Conservation (phyloP, 2,329 filamentous ascomycete species). For the Ophiostoma ulmi region DNA sequence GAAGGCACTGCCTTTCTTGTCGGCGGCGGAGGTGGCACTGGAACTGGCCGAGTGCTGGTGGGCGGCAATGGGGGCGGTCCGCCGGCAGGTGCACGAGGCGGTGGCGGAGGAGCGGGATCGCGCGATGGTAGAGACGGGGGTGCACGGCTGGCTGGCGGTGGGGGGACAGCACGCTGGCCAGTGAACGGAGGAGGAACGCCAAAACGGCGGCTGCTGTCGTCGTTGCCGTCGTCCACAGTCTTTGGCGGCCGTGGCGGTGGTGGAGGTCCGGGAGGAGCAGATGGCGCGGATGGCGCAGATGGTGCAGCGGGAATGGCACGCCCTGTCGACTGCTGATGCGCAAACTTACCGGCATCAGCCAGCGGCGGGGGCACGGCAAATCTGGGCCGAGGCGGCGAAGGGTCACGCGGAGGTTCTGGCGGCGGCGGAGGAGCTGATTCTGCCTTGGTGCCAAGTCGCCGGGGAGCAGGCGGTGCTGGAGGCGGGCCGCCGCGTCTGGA, state of each 20-base stretch:
- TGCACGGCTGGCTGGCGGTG: conserved; percentile 64
- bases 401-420: conserved; percentile 59
- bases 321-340: conserved; percentile 49
- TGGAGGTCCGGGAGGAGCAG: conserved; percentile 61
- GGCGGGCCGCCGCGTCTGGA: conserved; percentile 43
- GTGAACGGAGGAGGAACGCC: conserved; percentile 75
- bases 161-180: conserved; percentile 62
- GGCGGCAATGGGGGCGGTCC: conserved; percentile 49
- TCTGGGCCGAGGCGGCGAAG: conserved; percentile 65
- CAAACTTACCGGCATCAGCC: conserved; percentile 84
- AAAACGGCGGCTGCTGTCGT: conserved; percentile 52
- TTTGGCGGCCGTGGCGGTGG: conserved; percentile 62
- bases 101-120: conserved; percentile 30
- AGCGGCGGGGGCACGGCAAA: conserved; percentile 86
- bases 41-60: conserved; percentile 47
- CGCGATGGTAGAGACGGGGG: conserved; percentile 13
- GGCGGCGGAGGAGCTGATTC: conserved; percentile 37
- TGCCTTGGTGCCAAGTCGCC: conserved; percentile 50
- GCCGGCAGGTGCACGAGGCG: conserved; percentile 40
- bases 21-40: conserved; percentile 43
- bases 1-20: conserved; percentile 33
- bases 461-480: conserved; percentile 54
- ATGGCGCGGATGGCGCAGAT: conserved; percentile 57
- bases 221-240: conserved; percentile 64
- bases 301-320: conserved; percentile 43